These are phyloP conservation scores for Hemerocallis citrina DNA, from an alignment of 106 monocot species.

Conservation along the genomic window DNA sequence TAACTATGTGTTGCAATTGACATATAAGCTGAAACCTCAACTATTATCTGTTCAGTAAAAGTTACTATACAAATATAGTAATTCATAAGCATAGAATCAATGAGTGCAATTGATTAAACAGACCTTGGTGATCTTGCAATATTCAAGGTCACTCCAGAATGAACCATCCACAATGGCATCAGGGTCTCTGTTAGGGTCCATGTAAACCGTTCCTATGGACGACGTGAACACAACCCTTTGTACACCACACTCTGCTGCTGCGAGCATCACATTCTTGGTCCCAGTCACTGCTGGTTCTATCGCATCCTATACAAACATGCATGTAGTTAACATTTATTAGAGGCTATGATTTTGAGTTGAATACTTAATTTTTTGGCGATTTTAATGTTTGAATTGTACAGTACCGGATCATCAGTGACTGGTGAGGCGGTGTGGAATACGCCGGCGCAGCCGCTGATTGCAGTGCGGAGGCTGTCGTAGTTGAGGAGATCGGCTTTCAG, in stretches of 20 bases:
- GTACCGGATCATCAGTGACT: conserved; percentile 26
- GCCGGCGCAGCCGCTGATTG: conserved; percentile 35
- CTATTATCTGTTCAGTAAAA: too few relatives aligned
- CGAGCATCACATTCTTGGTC: conserved; percentile 25
- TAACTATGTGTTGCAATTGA: too few relatives aligned
- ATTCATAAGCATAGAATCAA: neutral
- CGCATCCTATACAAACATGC: conserved; percentile 9
- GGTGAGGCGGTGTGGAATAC: conserved; percentile 56
- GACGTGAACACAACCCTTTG: conserved; percentile 46
- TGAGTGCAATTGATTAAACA: neutral
- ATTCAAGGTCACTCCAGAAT: conserved; percentile 48
- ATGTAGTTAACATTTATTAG: neutral
- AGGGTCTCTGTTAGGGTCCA: conserved; percentile 31
- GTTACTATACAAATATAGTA: too few relatives aligned
- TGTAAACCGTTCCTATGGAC: conserved; percentile 41
- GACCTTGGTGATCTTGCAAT: conserved; percentile 43
- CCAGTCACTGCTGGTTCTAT: conserved; percentile 32
- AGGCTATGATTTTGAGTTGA: too few relatives aligned
- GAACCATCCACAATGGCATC: conserved; percentile 31
- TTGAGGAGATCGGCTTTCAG: conserved; percentile 35
- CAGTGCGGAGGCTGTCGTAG: conserved; percentile 15
- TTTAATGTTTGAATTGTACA: too few relatives aligned
- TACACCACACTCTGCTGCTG: conserved; percentile 21
- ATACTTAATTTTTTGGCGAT: too few relatives aligned
- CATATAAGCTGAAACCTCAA: too few relatives aligned